Percentiles rank a stretch among this genome's conserved stretches.
These are phyloP conservation scores for Cocos nucifera DNA, from an alignment of 176 grass and related monocot species.

Conservation along the genomic window DNA sequence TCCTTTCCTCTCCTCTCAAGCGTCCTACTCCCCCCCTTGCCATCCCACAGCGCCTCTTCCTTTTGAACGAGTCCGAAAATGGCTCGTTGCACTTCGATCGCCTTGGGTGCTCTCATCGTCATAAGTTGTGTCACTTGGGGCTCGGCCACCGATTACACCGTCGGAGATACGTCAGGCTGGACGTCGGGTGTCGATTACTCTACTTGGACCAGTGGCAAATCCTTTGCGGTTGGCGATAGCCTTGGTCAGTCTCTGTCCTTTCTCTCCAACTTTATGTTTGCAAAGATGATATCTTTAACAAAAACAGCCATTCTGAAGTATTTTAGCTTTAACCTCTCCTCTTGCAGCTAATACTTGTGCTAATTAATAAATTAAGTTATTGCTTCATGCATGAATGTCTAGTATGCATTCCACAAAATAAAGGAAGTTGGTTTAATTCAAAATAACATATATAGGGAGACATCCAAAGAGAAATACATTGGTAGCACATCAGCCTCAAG, in stretches of 20 bases:
- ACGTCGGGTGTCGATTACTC: slow-evolving; percentile 45
- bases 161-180: slow-evolving; percentile 72
- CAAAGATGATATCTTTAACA: no score
- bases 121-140: slow-evolving; percentile 26
- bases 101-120: slow-evolving; percentile 39
- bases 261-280: not conserved
- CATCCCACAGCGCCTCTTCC: not conserved
- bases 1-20: not conserved
- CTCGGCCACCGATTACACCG: slow-evolving; percentile 50
- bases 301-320: no score
- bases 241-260: slow-evolving; percentile 32
- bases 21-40: no score
- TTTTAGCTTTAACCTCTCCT: not conserved
- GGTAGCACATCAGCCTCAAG: no score
- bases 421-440: no score
- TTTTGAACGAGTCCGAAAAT: slow-evolving; percentile 5
- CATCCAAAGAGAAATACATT: no score
- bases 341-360: not conserved
- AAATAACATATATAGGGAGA: no score
- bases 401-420: not conserved
- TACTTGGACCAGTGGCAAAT: slow-evolving; percentile 61
- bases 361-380: not conserved
- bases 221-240: slow-evolving; percentile 31
- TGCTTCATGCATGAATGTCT: not conserved
- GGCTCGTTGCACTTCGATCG: slow-evolving; percentile 26